Evolutionary conservation across 2,329 filamentous ascomycete species (phyloP).

Genomic region (Incumbomyces lentus): DNA sequence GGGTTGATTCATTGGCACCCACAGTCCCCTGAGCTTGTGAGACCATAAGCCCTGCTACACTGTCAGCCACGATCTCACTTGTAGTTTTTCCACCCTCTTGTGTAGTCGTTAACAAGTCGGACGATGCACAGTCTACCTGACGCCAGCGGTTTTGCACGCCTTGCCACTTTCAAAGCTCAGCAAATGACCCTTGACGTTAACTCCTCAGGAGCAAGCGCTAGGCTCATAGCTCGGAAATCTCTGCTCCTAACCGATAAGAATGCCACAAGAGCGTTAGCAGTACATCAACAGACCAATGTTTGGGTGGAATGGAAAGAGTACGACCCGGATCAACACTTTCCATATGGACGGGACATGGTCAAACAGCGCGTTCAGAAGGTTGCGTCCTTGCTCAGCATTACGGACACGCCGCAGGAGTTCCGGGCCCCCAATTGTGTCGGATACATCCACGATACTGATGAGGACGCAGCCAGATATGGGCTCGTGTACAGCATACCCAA

Average conservation of each 20-base stretch:
- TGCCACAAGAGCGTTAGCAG: not conserved
- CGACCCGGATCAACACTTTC: constrained; percentile 13
- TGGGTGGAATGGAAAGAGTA: constrained; percentile 18
- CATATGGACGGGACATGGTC: constrained; percentile 7
- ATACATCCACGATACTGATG: constrained; percentile 37
- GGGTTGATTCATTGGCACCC: too few relatives aligned
- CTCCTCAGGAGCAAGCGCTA: not conserved
- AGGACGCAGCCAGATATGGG: constrained; percentile 37
- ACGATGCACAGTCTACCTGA: too few relatives aligned
- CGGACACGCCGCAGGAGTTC: constrained; percentile 41
- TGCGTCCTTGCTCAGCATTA: constrained; percentile 39
- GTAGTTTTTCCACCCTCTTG: too few relatives aligned
- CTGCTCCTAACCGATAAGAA: not conserved
- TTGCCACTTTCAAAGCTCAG: too few relatives aligned
- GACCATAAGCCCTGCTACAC: too few relatives aligned
- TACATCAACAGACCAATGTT: not conserved
- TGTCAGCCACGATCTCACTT: too few relatives aligned
- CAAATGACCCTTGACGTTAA: not conserved
- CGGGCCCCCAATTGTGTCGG: constrained; percentile 43
- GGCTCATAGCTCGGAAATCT: not conserved
- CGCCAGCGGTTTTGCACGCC: too few relatives aligned
- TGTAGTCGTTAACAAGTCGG: too few relatives aligned
- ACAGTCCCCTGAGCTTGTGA: too few relatives aligned
- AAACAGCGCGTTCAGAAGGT: constrained; percentile 32
- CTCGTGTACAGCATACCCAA: constrained; percentile 32